Evolutionary conservation across 1,139 yeast genomes (phyloP), one percentile per base, ranked within the genome.

Genomic region (Sugiyamaella grinbergsii): DNA sequence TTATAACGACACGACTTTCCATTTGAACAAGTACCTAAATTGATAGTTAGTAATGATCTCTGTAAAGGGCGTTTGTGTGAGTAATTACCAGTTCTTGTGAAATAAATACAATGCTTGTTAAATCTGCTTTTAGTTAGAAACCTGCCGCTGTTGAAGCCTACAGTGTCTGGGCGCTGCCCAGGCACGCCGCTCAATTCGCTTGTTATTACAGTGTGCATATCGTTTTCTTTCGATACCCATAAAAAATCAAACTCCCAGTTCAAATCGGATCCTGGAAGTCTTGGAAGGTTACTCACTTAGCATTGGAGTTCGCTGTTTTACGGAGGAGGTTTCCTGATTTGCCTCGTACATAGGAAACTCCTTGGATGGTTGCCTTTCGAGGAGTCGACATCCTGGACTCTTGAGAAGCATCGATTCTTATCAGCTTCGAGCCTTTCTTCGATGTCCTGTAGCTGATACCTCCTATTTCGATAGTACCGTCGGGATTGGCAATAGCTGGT

Each of bases 1-100:
- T 63, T 63, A 60, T 75, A 83, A 29, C 71, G 72, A 65, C 94
- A 85, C 1, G 65, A 58, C 29, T 72, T 62, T 42, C 81, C 85
- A 61, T 76, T 75, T 52, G 70, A 69, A 64, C 89, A 83, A 11
- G 71, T 66, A 15, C 85, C 84, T 75, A 62, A 37, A 34, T 11
- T 54, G 37, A 13, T 46, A 41, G 50, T 44, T 43, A 45, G 38
- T 49, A 29, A 16, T 16, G 33, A n/a, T 24, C 10, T 11, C 42
- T 20, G 19, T n/a, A n/a, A 19, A 24, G 18, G 19, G 22, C 18
- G 8, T 18, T 13, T 5, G 22, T 42, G 6, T 42, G 11, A 13
- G 37, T 36, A 33, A 32, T 42, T 49, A 49, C 72, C 73, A 42
- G 71, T 67, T 54, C 61, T 54, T 28, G 71, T 69, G 48, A 62